Conservation (phyloP, 352 stramenopile genomes). For the Phytopythium aichiense region DNA sequence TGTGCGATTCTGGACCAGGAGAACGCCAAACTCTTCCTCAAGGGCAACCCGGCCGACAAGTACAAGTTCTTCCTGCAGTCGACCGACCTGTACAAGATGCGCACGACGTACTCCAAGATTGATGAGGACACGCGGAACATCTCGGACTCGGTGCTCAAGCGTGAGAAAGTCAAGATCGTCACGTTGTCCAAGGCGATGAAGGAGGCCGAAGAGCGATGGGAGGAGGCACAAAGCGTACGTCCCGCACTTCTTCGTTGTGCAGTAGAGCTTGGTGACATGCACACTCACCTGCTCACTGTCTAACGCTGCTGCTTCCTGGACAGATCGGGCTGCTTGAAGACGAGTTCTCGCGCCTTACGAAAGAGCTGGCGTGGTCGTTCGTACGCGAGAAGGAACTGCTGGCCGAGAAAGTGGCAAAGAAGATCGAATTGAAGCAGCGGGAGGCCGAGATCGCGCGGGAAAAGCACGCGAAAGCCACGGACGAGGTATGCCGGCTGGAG, state of each 20-base stretch:
- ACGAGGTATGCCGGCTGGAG: slow-evolving; percentile 44
- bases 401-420: slow-evolving; percentile 45
- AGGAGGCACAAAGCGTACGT: slow-evolving; percentile 68
- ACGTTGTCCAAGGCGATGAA: slow-evolving; percentile 55
- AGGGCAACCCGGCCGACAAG: slow-evolving; percentile 93
- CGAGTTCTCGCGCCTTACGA: slow-evolving; percentile 72
- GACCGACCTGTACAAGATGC: slow-evolving; percentile 93
- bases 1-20: slow-evolving; percentile 97
- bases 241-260: not conserved
- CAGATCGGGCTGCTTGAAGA: slow-evolving; percentile 73
- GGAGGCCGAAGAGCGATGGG: slow-evolving; percentile 63
- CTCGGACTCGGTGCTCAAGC: slow-evolving; percentile 56
- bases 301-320: not conserved
- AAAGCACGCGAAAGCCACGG: slow-evolving; percentile 44
- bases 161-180: slow-evolving; percentile 58
- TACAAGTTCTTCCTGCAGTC: slow-evolving; percentile 98
- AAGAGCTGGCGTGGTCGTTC: slow-evolving; percentile 81
- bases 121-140: slow-evolving; percentile 71
- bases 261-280: not conserved
- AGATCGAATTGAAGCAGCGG: slow-evolving; percentile 47
- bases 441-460: slow-evolving; percentile 32
- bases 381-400: slow-evolving; percentile 60
- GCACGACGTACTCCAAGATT: slow-evolving; percentile 84
- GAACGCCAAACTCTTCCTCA: slow-evolving; percentile 97
- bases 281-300: not conserved